Base-by-base conservation (phyloP, 2,329 filamentous ascomycete species). In the Stachybotrys chlorohalonatus region DNA sequence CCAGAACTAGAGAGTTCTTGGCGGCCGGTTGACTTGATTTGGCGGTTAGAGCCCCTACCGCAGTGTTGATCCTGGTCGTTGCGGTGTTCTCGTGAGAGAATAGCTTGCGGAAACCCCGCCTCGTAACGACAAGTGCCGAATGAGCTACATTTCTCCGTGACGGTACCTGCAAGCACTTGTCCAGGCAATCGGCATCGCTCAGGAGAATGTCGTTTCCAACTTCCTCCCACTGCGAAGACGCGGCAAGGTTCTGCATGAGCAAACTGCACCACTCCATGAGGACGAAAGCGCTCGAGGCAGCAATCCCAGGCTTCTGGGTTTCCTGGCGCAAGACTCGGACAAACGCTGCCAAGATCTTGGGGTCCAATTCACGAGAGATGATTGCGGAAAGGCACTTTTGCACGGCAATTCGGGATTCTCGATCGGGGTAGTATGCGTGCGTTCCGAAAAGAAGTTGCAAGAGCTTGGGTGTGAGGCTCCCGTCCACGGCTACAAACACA, bases 211-310 rank as follows among this genome's bases (percentile, higher is more conserved):
- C 84, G 59, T 77, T 65, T 53, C 82, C 82, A 68, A 85, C 84
- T 63, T 76, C 76, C 52, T 82, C 80, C 86, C 85, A 91, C 48
- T 81, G 69, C 9, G 78, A 66, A 15, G 81, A 81, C 51, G 79
- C 78, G 36, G 81, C 81, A 31, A 91, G 76, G 55, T 86, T 79
- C 64, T 92, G 85, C 61, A 96, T 81, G 52, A 96, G 73, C 55
- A 93, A 70, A 56, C 87, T 88, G 69, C 85, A 90, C 93, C 93
- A 99, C 70, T 96, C 90, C 13, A 94, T 80, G 61, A 99, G 76
- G 51, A 95, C 90, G 67, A 96, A 95, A 6, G 91, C 89, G 70
- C 85, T 95, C 48, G 81, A 83, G 15, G 87, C 75, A 36, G 93
- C 90, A 63, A 97, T 85, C 58, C 84, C 85, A 16, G 80, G 75